Evolutionary conservation across 352 stramenopile species (phyloP), one percentile per base, ranked within the genome.

Genomic region (Thalassiosira allenii): DNA sequence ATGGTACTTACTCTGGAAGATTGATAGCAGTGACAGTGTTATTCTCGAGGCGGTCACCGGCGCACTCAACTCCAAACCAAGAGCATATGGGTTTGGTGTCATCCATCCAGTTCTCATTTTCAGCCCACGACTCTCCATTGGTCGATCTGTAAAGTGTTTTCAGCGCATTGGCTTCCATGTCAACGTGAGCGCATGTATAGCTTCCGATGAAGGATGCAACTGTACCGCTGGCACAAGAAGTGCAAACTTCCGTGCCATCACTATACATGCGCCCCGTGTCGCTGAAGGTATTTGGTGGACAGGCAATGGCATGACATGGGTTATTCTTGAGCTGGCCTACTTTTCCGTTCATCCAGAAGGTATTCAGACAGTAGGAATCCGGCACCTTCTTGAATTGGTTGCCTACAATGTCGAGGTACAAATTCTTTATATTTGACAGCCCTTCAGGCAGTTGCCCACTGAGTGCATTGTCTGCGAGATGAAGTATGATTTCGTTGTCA

Each of bases 391-490:
- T 80, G 54, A 88, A 75, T 70, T 88, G 47, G 29, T 88, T 88
- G 34, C 81, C 81, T 2, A 37, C 44, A 23, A 88, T 88, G 43
- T 84, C 81, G 11, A 85, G 34, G 57, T 73, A 88, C 58, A 88
- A 75, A 65, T 84, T 88, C 20, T 71, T 52, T 33, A 75, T 81
- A 14, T 76, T 84, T 17, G 34, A 25, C 41, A 87, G 85, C 12
- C 86, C 63, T 40, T 81, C 49, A 33, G 59, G 58, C 2, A 87
- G 47, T 32, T 86, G 70, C 0, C 71, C 73, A 1, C 70, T 87
- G 25, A 94, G 82, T 44, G 75, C 58, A 74, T 94, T 94, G 59
- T 86, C 77, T 29, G 77, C 75, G 43, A 94, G 54, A 44, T 88
- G 81, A 27, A 94, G 37, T 66, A 81, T 80, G 34, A 88, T 79